These are phyloP conservation scores for Adansonia digitata DNA, from an alignment of 345 rosid species.

Conservation along the genomic window DNA sequence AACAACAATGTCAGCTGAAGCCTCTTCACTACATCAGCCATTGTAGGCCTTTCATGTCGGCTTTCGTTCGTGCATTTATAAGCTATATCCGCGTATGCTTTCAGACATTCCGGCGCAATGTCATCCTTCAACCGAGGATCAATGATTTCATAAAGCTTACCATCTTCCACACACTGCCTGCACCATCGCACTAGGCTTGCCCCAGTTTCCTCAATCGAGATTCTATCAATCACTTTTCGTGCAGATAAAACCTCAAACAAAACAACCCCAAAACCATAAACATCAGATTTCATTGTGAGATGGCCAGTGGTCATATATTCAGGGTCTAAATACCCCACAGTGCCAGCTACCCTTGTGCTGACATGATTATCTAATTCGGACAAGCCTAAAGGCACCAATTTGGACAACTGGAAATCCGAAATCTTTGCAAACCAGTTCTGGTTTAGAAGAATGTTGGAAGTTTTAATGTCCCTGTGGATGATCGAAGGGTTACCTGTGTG, in stretches of 20 bases:
- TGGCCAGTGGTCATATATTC: constrained; percentile 25
- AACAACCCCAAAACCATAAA: constrained; percentile 37
- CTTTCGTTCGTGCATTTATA: constrained; percentile 29
- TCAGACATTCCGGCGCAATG: constrained; percentile 27
- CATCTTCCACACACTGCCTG: constrained; percentile 28
- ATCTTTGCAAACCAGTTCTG: constrained; percentile 35
- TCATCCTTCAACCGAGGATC: constrained; percentile 25
- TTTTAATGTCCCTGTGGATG: constrained; percentile 30
- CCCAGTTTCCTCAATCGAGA: constrained; percentile 15
- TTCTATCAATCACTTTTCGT: constrained; percentile 18
- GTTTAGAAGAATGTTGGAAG: constrained; percentile 28
- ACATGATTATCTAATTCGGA: constrained; percentile 27
- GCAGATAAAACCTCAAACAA: constrained; percentile 32
- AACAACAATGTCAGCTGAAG: constrained; percentile 27
- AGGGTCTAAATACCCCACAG: constrained; percentile 30
- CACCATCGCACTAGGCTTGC: constrained; percentile 26
- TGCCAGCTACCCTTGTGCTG: constrained; percentile 24
- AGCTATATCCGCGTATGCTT: constrained; percentile 28
- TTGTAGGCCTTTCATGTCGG: constrained; percentile 28
- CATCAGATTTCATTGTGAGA: constrained; percentile 31
- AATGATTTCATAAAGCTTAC: constrained; percentile 24
- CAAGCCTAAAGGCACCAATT: constrained; percentile 38
- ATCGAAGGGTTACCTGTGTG: constrained; percentile 27
- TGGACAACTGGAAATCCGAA: constrained; percentile 27
- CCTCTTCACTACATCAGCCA: constrained; percentile 38